A percentile compares a stretch with the other conserved stretches of the same genome.
Conservation (phyloP, 345 rosid species). For the Citrus trifoliata region DNA sequence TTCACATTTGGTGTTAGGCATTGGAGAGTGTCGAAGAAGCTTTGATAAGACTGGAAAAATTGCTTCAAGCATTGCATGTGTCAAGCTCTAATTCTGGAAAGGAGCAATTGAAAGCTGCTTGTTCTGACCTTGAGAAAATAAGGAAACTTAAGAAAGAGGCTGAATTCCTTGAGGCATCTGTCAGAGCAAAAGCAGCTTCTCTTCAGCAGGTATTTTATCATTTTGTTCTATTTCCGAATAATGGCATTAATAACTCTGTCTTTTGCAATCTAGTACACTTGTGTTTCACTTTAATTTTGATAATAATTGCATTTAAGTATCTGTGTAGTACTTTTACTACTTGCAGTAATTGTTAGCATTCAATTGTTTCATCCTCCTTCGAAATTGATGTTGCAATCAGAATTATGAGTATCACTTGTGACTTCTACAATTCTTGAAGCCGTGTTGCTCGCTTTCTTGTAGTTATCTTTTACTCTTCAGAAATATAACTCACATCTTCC, state of each 20-base stretch:
- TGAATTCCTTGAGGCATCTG: slow-evolving; percentile 95
- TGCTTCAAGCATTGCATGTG: slow-evolving; percentile 73
- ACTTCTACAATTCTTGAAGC: neutral
- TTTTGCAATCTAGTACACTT: neutral
- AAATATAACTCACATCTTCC: neutral
- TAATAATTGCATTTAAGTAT: neutral
- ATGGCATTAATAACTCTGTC: neutral
- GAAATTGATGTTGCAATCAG: neutral
- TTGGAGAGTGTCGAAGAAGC: slow-evolving; percentile 92
- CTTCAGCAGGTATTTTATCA: slow-evolving; percentile 61
- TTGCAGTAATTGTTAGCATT: neutral
- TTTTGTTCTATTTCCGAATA: neutral
- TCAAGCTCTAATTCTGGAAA: slow-evolving; percentile 79
- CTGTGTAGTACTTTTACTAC: neutral
- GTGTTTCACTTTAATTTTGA: neutral
- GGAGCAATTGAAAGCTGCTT: slow-evolving; percentile 88
- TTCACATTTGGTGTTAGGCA: slow-evolving; percentile 52
- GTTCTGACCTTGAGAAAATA: slow-evolving; percentile 93
- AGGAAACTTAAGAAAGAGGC: slow-evolving; percentile 98
- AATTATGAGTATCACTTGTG: neutral
- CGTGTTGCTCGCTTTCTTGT: neutral
- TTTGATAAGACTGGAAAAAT: slow-evolving; percentile 71
- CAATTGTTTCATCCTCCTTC: neutral
- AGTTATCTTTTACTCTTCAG: neutral
- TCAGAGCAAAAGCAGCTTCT: slow-evolving; percentile 90